Percentiles rank a stretch among this genome's conserved stretches.
Conservation (phyloP, 768 basidiomycete genomes). For the Amanita jacksonii region DNA sequence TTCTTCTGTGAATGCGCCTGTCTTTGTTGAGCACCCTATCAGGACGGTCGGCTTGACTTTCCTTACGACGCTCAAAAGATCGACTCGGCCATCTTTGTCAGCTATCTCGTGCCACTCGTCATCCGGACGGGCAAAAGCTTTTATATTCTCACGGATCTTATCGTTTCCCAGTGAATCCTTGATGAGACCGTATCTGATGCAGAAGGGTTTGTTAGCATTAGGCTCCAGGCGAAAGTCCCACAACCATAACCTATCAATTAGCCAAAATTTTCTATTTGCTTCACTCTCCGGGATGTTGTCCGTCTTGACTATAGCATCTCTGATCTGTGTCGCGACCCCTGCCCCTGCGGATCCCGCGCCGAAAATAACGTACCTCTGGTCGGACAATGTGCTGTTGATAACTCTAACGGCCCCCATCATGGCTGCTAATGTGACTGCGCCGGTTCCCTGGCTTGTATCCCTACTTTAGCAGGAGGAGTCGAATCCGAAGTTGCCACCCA, state of each 20-base stretch:
- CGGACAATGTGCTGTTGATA: slow-evolving; percentile 15
- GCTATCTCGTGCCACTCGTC: slow-evolving; percentile 23
- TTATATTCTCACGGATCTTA: slow-evolving; percentile 36
- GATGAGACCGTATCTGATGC: slow-evolving; percentile 39
- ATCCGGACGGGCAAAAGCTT: slow-evolving; percentile 47
- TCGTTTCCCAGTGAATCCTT: slow-evolving; percentile 33
- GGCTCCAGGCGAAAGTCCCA: slow-evolving; percentile 15
- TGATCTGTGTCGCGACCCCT: slow-evolving; percentile 68
- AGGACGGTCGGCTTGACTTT: slow-evolving; percentile 71
- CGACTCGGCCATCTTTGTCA: slow-evolving; percentile 32
- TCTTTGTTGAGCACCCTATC: slow-evolving; percentile 75
- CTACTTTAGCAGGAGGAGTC: background rate
- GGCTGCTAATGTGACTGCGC: slow-evolving; percentile 1
- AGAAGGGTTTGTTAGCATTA: background rate
- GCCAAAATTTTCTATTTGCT: slow-evolving; percentile 59
- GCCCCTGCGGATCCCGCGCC: slow-evolving; percentile 79
- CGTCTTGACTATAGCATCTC: slow-evolving; percentile 59
- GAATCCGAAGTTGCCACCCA: slow-evolving; percentile 16
- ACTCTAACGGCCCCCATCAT: background rate
- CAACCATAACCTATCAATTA: slow-evolving; percentile 49
- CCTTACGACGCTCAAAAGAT: slow-evolving; percentile 61
- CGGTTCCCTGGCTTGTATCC: background rate
- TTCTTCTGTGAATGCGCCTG: slow-evolving; percentile 71
- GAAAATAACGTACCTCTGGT: slow-evolving; percentile 72
- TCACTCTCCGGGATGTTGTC: slow-evolving; percentile 36